phyloP scores from a whole-genome alignment of 2,329 filamentous ascomycete species.

The Didymosphaeria variabile region DNA sequence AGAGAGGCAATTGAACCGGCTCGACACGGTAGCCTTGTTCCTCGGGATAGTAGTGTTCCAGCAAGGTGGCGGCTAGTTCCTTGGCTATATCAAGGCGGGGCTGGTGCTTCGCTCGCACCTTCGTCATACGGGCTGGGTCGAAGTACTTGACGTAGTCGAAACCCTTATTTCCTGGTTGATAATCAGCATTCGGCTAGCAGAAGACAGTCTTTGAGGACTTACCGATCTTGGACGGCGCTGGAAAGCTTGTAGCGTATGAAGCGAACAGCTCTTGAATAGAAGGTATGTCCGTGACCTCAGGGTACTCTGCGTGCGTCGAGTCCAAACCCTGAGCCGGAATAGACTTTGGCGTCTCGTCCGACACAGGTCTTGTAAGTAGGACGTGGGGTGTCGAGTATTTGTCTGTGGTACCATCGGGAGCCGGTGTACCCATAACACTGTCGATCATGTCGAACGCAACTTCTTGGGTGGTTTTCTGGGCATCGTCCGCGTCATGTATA shows the following conservation, averaged over 20 bases:
- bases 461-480: neutral
- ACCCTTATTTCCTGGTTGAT: neutral
- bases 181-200: neutral
- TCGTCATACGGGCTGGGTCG: neutral
- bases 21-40: slow-evolving; percentile 29
- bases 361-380: neutral
- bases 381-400: neutral
- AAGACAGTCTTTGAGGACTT: neutral
- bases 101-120: slow-evolving; percentile 10
- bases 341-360: neutral
- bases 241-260: slow-evolving; percentile 5
- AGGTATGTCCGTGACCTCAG: neutral
- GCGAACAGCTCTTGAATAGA: neutral
- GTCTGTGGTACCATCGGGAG: neutral
- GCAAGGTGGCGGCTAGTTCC: slow-evolving; percentile 26
- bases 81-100: slow-evolving; percentile 30
- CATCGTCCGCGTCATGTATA: neutral
- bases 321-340: neutral
- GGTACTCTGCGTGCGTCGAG: neutral
- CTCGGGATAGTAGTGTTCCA: slow-evolving; percentile 36
- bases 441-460: neutral
- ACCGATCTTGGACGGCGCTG: neutral
- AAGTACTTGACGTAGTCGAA: slow-evolving; percentile 2
- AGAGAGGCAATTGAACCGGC: slow-evolving; percentile 17
- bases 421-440: neutral